Conservation (phyloP, 148 eudicot genomes). For the Vaccinium corymbosum region DNA sequence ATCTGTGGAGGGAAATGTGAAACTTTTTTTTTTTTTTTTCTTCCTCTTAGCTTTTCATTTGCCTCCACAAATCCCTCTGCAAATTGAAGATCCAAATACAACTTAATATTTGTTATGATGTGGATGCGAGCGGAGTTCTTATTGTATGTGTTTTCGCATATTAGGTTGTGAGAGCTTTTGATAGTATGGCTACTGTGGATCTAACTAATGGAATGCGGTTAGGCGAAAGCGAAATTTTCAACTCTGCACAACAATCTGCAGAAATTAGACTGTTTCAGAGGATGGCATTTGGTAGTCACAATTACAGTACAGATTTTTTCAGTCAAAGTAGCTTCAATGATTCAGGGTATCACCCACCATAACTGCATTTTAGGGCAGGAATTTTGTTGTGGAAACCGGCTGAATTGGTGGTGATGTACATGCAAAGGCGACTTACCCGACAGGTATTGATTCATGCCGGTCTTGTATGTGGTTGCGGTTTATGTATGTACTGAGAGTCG, state of each 20-base stretch:
- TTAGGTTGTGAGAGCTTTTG: constrained; percentile 61
- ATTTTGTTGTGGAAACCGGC: constrained; percentile 3
- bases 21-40: neutral
- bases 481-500: neutral
- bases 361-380: neutral
- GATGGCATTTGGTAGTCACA: constrained; percentile 75
- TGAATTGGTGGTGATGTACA: constrained; percentile 11
- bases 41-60: neutral
- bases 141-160: neutral
- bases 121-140: neutral
- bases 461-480: neutral
- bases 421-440: constrained; percentile 1
- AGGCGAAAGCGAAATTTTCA: constrained; percentile 66
- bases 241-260: constrained; percentile 65
- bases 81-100: neutral
- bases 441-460: neutral
- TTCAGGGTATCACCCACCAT: neutral
- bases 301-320: constrained; percentile 53
- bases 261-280: constrained; percentile 61
- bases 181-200: constrained; percentile 48
- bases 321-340: constrained; percentile 28
- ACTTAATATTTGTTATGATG: neutral
- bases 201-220: constrained; percentile 78
- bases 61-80: neutral
- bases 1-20: neutral